Base-by-base conservation (phyloP, 2,329 filamentous ascomycete genomes). In the Celoporthe dispersa region DNA sequence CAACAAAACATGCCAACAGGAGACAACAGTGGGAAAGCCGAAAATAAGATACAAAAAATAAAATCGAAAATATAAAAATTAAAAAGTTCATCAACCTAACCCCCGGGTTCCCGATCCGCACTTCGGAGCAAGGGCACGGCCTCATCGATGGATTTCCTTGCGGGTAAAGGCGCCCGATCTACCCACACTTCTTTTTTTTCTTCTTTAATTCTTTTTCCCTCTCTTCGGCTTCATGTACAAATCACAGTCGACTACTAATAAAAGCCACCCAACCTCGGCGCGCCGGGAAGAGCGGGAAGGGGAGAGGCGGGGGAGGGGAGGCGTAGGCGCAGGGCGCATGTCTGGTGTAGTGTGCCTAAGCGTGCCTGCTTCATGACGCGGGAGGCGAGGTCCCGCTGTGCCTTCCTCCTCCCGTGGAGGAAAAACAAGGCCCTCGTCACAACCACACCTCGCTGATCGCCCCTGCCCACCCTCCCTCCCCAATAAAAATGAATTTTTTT, bases 91-190 rank as follows among this genome's bases (percentile, higher is more conserved):
- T 60, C 55, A 33, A 8, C 59, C 59, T 9, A 16, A 25, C 11
- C 60, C 48, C 41, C 39, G 41, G 37, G 14, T 28, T 41, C 55
- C 22, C 57, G 69, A 70, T 70, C 69, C 64, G 69, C 66, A 48
- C 8, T n/a, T 39, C 33, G 69, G 57, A 22, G 53, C 25, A 22
- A 19, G 48, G 44, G 53, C n/a, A 63, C 28, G 16, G 16, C 25
- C 44, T 44, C 61, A 62, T 65, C 69, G 66, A 70, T n/a, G 39
- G 22, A 44, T 44, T 68, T 65, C 59, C 61, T 63, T 48, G 69
- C 66, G 67, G 66, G 14, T 63, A 39, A 62, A 68, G 2, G 3
- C 14, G 6, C 19, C 22, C 48, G 22, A 22, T n/a, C n/a, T n/a
- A n/a, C n/a, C n/a, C n/a, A n/a, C n/a, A n/a, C n/a, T n/a, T n/a